phyloP scores from a whole-genome alignment of 2,329 filamentous ascomycete species.

The Botrytis medusae region DNA sequence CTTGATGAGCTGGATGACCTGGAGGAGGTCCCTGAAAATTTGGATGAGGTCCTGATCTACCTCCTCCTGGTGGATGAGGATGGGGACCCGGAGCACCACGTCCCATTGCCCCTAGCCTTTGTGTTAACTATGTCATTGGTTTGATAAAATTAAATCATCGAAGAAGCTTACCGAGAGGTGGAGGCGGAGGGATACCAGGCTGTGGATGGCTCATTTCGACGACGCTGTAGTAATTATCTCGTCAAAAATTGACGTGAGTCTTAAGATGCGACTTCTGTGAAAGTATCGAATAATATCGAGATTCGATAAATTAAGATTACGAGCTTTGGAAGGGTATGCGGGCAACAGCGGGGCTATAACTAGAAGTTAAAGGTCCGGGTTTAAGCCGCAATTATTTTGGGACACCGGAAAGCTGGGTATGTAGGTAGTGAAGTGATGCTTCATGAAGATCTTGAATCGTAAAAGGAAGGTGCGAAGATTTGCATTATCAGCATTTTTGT shows the following conservation, averaged over 20 bases:
- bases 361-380: background rate
- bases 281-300: background rate
- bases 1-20: background rate
- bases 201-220: conserved; percentile 7
- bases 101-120: background rate
- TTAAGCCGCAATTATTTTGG: background rate
- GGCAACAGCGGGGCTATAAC: conserved; percentile 9
- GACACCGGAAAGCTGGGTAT: background rate
- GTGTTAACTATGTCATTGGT: background rate
- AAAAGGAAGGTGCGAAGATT: background rate
- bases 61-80: background rate
- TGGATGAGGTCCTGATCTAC: background rate
- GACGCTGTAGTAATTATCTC: background rate
- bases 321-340: background rate
- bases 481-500: background rate
- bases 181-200: background rate
- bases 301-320: background rate
- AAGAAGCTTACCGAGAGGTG: conserved; percentile 7
- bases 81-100: background rate
- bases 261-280: background rate
- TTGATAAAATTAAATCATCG: no score
- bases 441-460: background rate
- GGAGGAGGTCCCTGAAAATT: background rate
- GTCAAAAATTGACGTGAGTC: background rate
- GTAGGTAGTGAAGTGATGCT: background rate